A percentile compares a stretch with the other conserved stretches of the same genome.
Conservation (phyloP, 169 alveolate species). For the Plasmodium falciparum region DNA sequence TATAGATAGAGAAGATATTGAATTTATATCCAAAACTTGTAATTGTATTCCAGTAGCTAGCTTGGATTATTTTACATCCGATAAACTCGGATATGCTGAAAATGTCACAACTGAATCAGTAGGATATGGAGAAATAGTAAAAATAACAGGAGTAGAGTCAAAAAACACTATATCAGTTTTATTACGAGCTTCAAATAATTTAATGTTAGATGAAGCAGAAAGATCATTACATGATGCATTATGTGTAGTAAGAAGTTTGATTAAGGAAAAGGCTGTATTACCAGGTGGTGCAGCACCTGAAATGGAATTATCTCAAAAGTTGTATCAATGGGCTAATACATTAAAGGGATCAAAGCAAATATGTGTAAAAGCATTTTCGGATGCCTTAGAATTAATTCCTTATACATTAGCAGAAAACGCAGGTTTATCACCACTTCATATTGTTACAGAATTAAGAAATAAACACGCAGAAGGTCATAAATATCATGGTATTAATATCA, state of each 20-base stretch:
- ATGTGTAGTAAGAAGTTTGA: constrained; percentile 98
- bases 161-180: constrained; percentile 96
- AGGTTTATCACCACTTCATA: constrained; percentile 97
- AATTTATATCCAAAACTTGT: constrained; percentile 93
- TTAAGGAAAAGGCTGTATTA: constrained; percentile 95
- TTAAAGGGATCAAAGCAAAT: constrained; percentile 96
- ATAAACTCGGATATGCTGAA: constrained; percentile 97
- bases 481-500: constrained; percentile 95
- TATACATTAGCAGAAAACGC: constrained; percentile 99
- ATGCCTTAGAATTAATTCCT: constrained; percentile 99
- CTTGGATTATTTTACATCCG: constrained; percentile 97
- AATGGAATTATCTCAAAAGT: constrained; percentile 94
- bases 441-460: constrained; percentile 96
- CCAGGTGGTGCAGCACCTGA: constrained; percentile 99
- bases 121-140: constrained; percentile 94
- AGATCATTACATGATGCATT: constrained; percentile 99
- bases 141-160: constrained; percentile 96
- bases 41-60: constrained; percentile 98
- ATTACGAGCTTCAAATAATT: constrained; percentile 96
- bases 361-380: constrained; percentile 97
- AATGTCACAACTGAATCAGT: constrained; percentile 89
- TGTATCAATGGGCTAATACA: constrained; percentile 90
- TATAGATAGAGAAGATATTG: constrained; percentile 98
- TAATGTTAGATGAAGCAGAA: constrained; percentile 98
- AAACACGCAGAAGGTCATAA: constrained; percentile 94